Conservation (phyloP, 2,329 filamentous ascomycete genomes). For the Endothia cerciana region DNA sequence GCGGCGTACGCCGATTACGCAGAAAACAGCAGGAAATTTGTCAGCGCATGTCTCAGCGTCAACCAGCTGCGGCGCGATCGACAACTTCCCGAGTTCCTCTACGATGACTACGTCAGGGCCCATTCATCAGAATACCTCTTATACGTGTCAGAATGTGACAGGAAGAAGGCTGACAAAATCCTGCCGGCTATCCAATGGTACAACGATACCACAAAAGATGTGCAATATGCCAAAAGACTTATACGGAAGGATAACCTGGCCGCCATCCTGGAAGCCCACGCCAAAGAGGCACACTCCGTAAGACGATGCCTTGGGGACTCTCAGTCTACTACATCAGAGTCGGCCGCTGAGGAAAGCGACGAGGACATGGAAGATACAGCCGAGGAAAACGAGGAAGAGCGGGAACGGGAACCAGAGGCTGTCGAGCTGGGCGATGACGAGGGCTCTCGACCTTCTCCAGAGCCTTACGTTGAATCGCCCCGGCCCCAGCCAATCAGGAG, state of each 20-base stretch:
- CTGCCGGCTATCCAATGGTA: slow-evolving; percentile 41
- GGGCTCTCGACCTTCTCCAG: slow-evolving; percentile 3
- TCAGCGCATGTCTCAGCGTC: slow-evolving; percentile 39
- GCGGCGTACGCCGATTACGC: slow-evolving; percentile 37
- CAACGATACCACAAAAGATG: slow-evolving; percentile 38
- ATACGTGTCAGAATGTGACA: slow-evolving; percentile 37
- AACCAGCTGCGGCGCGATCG: slow-evolving; percentile 32
- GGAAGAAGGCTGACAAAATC: slow-evolving; percentile 30
- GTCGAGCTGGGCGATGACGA: neutral
- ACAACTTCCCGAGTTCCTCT: slow-evolving; percentile 37
- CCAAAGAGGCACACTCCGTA: slow-evolving; percentile 32
- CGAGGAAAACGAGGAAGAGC: neutral
- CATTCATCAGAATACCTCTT: slow-evolving; percentile 38
- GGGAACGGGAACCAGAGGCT: neutral
- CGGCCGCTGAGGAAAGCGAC: slow-evolving; percentile 10
- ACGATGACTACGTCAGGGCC: slow-evolving; percentile 42
- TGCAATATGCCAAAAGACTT: slow-evolving; percentile 35
- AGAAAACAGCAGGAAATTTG: slow-evolving; percentile 37
- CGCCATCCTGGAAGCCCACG: slow-evolving; percentile 35
- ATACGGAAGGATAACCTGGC: slow-evolving; percentile 38
- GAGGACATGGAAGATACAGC: slow-evolving; percentile 11
- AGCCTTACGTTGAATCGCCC: slow-evolving; percentile 17
- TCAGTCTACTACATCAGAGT: slow-evolving; percentile 12
- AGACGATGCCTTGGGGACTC: slow-evolving; percentile 16
- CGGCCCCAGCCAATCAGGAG: neutral